Conservation (phyloP, 169 alveolate species). For the Eimeria maxima region DNA sequence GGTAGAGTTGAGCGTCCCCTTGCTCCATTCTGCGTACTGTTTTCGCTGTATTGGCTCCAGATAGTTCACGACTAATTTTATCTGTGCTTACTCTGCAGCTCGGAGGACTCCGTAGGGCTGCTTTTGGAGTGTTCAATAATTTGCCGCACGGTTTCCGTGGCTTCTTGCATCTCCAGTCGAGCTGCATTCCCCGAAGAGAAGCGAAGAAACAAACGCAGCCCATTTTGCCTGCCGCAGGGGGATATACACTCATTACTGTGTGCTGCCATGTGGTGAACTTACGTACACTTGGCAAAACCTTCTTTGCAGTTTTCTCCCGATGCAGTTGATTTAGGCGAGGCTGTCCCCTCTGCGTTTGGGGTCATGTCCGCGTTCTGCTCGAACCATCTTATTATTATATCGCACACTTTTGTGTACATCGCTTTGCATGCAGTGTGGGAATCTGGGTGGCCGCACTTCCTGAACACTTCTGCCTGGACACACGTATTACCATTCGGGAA, state of each 20-base stretch:
- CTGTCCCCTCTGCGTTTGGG: neutral
- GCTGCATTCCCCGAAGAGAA: constrained; percentile 73
- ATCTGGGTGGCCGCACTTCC: constrained; percentile 20
- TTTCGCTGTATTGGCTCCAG: neutral
- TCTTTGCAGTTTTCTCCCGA: neutral
- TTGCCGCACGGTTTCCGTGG: constrained; percentile 53
- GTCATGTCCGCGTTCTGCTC: neutral
- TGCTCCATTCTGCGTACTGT: neutral
- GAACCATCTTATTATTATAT: constrained; percentile 22
- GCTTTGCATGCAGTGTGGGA: constrained; percentile 55
- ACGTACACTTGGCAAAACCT: neutral
- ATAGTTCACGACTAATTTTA: too few species aligned
- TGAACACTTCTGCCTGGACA: constrained; percentile 59
- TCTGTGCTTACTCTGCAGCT: neutral
- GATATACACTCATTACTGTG: neutral
- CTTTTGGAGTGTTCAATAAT: neutral
- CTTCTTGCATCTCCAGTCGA: constrained; percentile 65
- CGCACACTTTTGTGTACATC: constrained; percentile 26
- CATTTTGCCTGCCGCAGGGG: neutral
- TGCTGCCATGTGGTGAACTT: neutral
- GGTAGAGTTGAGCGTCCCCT: too few species aligned
- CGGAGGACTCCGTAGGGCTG: neutral
- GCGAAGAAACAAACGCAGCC: constrained; percentile 76
- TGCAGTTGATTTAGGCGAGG: neutral
- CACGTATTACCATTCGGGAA: neutral